Evolutionary conservation across 148 eudicot genomes (phyloP).

Genomic region (Cornus suecica): DNA sequence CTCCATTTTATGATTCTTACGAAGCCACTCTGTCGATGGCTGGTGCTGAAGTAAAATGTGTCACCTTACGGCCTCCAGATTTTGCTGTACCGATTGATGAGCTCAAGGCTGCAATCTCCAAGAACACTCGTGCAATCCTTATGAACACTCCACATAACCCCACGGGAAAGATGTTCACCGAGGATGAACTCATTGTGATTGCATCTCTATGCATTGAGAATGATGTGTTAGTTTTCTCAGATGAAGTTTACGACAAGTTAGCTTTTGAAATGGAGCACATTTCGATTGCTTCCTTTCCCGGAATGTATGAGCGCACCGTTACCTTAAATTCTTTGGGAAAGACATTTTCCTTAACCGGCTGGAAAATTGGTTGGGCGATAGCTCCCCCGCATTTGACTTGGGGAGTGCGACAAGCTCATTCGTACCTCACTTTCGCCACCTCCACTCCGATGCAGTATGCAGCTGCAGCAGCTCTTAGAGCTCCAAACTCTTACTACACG

Average conservation of each 20-base stretch:
- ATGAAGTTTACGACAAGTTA: constrained; percentile 94
- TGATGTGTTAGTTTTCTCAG: constrained; percentile 84
- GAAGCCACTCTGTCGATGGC: constrained; percentile 98
- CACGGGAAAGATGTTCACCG: constrained; percentile 90
- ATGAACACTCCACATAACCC: constrained; percentile 96
- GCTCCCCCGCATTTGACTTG: constrained; percentile 87
- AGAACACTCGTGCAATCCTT: constrained; percentile 82
- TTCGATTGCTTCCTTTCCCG: constrained; percentile 92
- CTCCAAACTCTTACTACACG: constrained; percentile 78
- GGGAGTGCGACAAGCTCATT: constrained; percentile 94
- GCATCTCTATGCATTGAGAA: constrained; percentile 83
- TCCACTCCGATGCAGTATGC: constrained; percentile 96
- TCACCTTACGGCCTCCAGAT: constrained; percentile 78
- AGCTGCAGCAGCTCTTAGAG: constrained; percentile 69
- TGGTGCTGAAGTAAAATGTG: constrained; percentile 72
- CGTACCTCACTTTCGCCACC: constrained; percentile 88
- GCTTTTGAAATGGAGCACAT: constrained; percentile 97
- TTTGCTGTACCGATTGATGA: constrained; percentile 79
- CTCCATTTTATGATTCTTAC: constrained; percentile 98
- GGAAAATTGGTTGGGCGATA: constrained; percentile 99
- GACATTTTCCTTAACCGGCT: constrained; percentile 93
- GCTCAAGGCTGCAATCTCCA: constrained; percentile 61
- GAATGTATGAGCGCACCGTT: constrained; percentile 90
- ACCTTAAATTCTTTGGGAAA: constrained; percentile 92
- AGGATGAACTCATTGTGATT: constrained; percentile 71